Evolutionary conservation across 2,329 filamentous ascomycete species (phyloP), one percentile per base, ranked within the genome.

Genomic region (Epichloe baconii): DNA sequence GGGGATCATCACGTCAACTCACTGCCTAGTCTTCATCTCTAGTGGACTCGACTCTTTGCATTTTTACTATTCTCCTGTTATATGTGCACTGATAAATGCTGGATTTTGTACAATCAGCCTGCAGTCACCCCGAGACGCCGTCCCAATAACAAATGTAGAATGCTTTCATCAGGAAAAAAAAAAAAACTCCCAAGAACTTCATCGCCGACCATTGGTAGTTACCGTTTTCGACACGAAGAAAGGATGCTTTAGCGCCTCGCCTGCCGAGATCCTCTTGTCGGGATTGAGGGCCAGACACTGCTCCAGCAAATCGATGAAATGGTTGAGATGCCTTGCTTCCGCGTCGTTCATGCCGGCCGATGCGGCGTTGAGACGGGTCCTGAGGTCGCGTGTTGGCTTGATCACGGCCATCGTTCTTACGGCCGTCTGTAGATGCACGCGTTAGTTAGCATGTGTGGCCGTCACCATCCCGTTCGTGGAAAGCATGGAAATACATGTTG

Each of bases 261-360:
- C 74, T 0, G 93, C 87, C 45, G 86, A 91, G 61, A 93, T 86
- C 55, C 93, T 80, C 74, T 94, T 95, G 65, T 95, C 90, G 1
- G 91, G 88, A 63, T 97, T 95, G 56, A 97, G 76, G 53, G 84
- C 82, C 56, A 98, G 74, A 64, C 90, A 97, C 51, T 86, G 84
- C 62, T 95, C 90, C 52, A 98, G 71, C 47, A 98, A 71, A 66
- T 97, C 90, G 58, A 88, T 76, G 67, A 98, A 95, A 49, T 85
- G 75, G 53, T 85, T 83, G 55, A 96, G 71, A 60, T 96, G 88
- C 65, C 83, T 85, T 40, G 78, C 72, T 65, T 93, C 88, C 10
- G 73, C 72, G 55, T 90, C 85, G 47, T 75, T 80, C 74, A 95
- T 83, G 48, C 82, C 85, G 51, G 79, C 80, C 5, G 83, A 83